These are phyloP conservation scores for Botrytis pseudocinerea DNA, from an alignment of 2,329 filamentous ascomycete genomes.

Conservation along the genomic window DNA sequence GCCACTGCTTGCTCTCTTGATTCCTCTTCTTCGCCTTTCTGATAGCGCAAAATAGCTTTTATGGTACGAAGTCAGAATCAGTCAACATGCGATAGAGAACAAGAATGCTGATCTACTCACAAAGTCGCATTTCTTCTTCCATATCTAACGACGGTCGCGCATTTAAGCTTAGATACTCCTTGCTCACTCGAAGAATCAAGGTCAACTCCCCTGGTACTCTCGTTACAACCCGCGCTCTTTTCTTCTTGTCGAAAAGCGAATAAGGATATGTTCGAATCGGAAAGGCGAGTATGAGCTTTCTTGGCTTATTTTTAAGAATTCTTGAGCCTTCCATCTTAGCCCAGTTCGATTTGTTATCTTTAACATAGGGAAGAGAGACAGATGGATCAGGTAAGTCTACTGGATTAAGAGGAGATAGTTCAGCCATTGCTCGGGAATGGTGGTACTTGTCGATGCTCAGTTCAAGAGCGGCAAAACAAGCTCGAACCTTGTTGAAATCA, in stretches of 20 bases:
- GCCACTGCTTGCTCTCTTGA: too few relatives aligned
- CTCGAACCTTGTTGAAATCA: background rate
- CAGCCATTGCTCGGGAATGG: background rate
- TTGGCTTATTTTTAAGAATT: background rate
- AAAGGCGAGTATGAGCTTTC: background rate
- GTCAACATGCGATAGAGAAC: background rate
- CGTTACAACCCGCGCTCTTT: background rate
- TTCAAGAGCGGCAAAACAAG: background rate
- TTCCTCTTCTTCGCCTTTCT: background rate
- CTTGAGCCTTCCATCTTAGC: background rate
- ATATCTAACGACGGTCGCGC: background rate
- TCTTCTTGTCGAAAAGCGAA: background rate
- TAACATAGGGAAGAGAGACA: background rate
- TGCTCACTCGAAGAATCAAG: background rate
- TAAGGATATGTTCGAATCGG: background rate
- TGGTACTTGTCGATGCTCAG: background rate
- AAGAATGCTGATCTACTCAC: background rate
- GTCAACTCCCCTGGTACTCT: background rate
- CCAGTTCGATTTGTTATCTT: background rate
- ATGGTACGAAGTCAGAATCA: background rate
- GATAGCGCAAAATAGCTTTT: background rate
- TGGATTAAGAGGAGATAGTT: background rate
- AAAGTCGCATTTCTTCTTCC: slow-evolving; percentile 10
- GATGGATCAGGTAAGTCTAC: background rate
- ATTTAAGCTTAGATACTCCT: background rate